phyloP scores from a whole-genome alignment of 139 green algal species.

The Tetradesmus lagerheimii region DNA sequence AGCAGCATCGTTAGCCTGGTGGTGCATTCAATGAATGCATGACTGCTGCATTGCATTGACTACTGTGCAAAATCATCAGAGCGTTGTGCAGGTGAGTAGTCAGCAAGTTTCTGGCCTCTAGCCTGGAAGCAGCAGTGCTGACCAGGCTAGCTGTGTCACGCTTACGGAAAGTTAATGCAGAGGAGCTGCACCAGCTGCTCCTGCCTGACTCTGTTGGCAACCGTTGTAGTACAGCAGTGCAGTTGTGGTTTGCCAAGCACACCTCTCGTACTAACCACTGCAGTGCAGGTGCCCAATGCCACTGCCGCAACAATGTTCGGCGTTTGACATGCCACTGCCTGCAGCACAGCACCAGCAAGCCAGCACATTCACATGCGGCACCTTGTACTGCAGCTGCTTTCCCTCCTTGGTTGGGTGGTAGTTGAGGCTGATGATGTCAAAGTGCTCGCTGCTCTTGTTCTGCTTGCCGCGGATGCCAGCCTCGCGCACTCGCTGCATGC shows the following conservation, averaged over 20 bases:
- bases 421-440: constrained; percentile 63
- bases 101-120: no score
- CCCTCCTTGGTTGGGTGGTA: constrained; percentile 45
- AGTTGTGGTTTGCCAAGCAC: no score
- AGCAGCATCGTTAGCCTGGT: background rate
- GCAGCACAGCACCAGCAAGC: background rate
- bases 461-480: constrained; percentile 30
- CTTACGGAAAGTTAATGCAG: no score
- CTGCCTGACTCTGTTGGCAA: background rate
- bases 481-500: constrained; percentile 10
- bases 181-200: no score
- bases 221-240: no score
- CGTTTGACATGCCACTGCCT: background rate
- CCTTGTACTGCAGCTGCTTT: constrained; percentile 51
- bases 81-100: no score
- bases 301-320: no score
- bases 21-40: background rate
- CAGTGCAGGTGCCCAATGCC: no score
- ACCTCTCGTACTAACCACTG: no score
- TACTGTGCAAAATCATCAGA: background rate
- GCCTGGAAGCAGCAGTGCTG: no score
- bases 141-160: no score
- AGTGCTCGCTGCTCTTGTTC: constrained; percentile 52
- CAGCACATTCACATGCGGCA: background rate
- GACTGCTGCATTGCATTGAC: background rate